These are phyloP conservation scores for Entomortierella parvispora DNA, from an alignment of 192 early-diverging fungal species.

Conservation along the genomic window DNA sequence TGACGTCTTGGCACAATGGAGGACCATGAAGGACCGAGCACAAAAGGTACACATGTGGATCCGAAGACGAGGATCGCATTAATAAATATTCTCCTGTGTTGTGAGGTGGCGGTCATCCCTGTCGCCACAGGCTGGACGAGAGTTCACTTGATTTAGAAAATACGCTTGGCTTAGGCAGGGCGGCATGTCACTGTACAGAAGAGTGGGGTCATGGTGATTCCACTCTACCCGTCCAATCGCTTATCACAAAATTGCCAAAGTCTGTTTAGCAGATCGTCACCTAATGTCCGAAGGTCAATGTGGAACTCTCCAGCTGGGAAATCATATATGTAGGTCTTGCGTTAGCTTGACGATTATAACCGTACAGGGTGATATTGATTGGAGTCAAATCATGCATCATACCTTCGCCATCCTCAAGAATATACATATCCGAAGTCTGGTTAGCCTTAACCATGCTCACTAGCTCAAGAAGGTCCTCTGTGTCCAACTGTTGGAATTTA, in stretches of 20 bases:
- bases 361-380: not conserved
- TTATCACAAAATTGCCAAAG: constrained; percentile 54
- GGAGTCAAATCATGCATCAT: not conserved
- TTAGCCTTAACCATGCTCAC: constrained; percentile 51
- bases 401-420: constrained; percentile 57
- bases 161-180: not conserved
- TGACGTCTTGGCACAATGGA: no score
- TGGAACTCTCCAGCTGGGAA: constrained; percentile 51
- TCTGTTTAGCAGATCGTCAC: constrained; percentile 36
- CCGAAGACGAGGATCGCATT: no score
- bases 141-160: no score
- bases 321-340: not conserved
- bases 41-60: no score
- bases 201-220: no score
- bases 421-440: constrained; percentile 53
- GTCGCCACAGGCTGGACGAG: no score
- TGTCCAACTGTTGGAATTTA: constrained; percentile 50
- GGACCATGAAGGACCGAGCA: no score
- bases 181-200: not conserved
- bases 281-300: constrained; percentile 51
- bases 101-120: no score
- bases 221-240: constrained; percentile 10
- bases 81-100: no score
- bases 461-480: constrained; percentile 49
- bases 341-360: not conserved